These are phyloP conservation scores for Candolleomyces efflorescens DNA, from an alignment of 768 basidiomycete species.

Conservation along the genomic window DNA sequence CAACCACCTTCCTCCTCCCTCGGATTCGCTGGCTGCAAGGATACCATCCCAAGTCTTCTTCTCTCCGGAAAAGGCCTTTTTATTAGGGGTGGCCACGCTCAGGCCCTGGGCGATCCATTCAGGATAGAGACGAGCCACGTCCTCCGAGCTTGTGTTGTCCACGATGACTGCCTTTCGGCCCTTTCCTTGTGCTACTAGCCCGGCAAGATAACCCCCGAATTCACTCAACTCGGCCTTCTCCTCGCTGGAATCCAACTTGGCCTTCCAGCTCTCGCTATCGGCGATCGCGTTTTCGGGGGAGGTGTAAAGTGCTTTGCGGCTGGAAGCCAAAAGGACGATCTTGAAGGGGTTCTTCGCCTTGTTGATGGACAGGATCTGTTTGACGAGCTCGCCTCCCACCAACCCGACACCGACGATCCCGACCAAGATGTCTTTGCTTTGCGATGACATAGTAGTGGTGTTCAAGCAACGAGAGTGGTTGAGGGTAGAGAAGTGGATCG, in stretches of 20 bases:
- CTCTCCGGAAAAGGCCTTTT: constrained; percentile 87
- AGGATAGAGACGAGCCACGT: constrained; percentile 79
- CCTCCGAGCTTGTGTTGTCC: constrained; percentile 89
- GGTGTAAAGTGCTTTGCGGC: constrained; percentile 54
- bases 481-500: not conserved
- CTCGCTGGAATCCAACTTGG: constrained; percentile 29
- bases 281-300: constrained; percentile 39
- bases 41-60: constrained; percentile 67
- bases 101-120: constrained; percentile 73
- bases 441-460: constrained; percentile 16
- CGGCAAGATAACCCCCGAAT: constrained; percentile 43
- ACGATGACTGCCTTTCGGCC: constrained; percentile 57
- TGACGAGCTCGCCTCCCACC: constrained; percentile 84
- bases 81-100: constrained; percentile 93
- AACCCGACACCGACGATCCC: constrained; percentile 91
- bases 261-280: constrained; percentile 33
- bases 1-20: constrained; percentile 63
- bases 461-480: not conserved
- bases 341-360: constrained; percentile 50
- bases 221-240: constrained; percentile 46
- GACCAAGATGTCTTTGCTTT: constrained; percentile 40
- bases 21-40: constrained; percentile 44
- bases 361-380: constrained; percentile 71
- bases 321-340: constrained; percentile 67
- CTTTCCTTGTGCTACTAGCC: constrained; percentile 42